Evolutionary conservation across 2,329 filamentous ascomycete genomes (phyloP), one percentile per base, ranked within the genome.

Genomic region (Diplodia sapinea): DNA sequence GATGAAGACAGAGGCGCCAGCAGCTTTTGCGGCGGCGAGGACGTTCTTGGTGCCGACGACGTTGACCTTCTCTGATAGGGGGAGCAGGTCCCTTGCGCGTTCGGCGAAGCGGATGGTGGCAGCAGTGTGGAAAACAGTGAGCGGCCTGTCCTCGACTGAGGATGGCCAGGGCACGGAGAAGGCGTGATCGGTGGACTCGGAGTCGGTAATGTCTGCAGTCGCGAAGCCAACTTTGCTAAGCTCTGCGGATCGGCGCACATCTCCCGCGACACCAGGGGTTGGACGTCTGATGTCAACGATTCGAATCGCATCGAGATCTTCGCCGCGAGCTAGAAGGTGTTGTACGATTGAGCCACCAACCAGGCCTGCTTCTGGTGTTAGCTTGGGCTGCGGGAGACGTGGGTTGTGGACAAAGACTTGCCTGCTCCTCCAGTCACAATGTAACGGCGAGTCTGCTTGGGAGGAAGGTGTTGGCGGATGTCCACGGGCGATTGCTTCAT

Each of bases 41-140:
- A 86, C 79, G 70, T 86, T 82, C 20, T 75, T 74, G 1, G 84
- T 84, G 9, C 85, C 86, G 9, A 72, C 73, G 29, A 86, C 78
- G 69, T 88, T 88, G 65, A 87, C 83, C 20, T 77, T 74, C 59
- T 79, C 79, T 65, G 80, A 80, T 31, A 81, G 80, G 29, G 78
- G 73, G 69, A 87, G 85, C 38, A 83, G 77, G 38, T 79, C 74
- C 55, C 73, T 72, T 61, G 80, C 78, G 7, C 85, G 81, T 66
- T 87, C 85, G 17, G 78, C 80, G 0, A 84, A 81, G 12, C 84
- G 78, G 68, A 88, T 87, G 5, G 82, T 78, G 1, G 85, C 86
- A 2, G 85, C 86, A 0, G 83, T 87, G 75, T 88, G 86, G 71
- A 85, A 86, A 15, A 88, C 85, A 0, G 85, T 87, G 29, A 88